These are phyloP conservation scores for Xeromyces bisporus DNA, from an alignment of 495 filamentous ascomycete genomes.

Conservation along the genomic window DNA sequence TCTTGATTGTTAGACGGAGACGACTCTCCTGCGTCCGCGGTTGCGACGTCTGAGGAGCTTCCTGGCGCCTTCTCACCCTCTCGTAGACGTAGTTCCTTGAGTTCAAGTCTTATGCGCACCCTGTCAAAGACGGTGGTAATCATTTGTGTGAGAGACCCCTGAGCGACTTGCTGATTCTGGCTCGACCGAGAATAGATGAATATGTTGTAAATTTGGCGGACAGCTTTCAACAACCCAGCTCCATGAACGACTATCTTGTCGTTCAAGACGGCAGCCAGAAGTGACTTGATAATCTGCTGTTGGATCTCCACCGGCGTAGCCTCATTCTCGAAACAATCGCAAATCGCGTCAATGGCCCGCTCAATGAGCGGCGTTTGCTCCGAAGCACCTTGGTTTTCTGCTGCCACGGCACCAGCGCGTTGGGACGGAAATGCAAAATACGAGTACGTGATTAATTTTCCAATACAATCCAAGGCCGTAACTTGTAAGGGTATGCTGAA, in stretches of 20 bases:
- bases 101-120: conserved; percentile 68
- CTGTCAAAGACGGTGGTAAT: conserved; percentile 94
- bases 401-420: conserved; percentile 13
- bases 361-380: conserved; percentile 64
- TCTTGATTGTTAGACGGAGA: conserved; percentile 26
- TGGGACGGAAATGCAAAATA: conserved; percentile 72
- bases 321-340: conserved; percentile 96
- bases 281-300: conserved; percentile 92
- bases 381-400: conserved; percentile 29
- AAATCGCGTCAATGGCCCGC: conserved; percentile 95
- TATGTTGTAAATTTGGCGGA: conserved; percentile 96
- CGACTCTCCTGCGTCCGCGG: conserved; percentile 19
- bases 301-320: conserved; percentile 79
- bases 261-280: conserved; percentile 87
- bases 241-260: conserved; percentile 98
- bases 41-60: conserved; percentile 17
- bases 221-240: conserved; percentile 91
- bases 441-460: conserved; percentile 94
- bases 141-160: conserved; percentile 96
- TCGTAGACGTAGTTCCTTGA: conserved; percentile 57
- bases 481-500: conserved; percentile 70
- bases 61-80: conserved; percentile 20
- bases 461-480: conserved; percentile 90
- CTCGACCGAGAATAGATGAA: conserved; percentile 85
- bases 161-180: conserved; percentile 88